phyloP scores from a whole-genome alignment of 257 asterid species.

The Linaria vulgaris region DNA sequence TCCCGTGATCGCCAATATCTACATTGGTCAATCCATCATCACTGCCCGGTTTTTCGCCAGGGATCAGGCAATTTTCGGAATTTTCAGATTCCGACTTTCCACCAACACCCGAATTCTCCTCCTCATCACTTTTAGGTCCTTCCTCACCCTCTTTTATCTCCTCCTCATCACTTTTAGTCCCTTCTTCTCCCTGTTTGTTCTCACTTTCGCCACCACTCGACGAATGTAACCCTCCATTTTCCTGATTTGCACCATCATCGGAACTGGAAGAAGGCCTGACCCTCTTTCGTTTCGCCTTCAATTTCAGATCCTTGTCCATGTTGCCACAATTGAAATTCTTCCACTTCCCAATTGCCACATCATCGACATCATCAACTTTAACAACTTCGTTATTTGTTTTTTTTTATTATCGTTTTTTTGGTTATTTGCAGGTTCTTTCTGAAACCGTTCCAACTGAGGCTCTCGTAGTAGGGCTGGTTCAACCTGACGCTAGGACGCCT shows the following conservation, averaged over 20 bases:
- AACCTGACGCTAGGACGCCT: conserved; percentile 53
- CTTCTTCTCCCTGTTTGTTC: not conserved
- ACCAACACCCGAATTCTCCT: conserved; percentile 24
- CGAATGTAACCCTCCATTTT: conserved; percentile 7
- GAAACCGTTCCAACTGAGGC: conserved; percentile 26
- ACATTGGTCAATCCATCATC: conserved; percentile 19
- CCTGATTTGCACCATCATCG: conserved; percentile 12
- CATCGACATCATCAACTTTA: conserved; percentile 31
- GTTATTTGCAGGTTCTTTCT: conserved; percentile 23
- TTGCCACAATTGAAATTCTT: conserved; percentile 22
- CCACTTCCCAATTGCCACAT: conserved; percentile 41
- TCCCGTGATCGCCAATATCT: no score
- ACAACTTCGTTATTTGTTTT: conserved; percentile 19
- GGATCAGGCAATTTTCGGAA: not conserved
- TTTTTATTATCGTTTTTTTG: conserved; percentile 26
- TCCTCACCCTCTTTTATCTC: not conserved
- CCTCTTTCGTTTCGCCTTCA: conserved; percentile 26
- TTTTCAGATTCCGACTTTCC: not conserved
- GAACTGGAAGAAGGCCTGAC: conserved; percentile 32
- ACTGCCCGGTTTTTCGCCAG: conserved; percentile 16
- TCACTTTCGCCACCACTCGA: conserved; percentile 22
- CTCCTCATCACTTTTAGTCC: not conserved
- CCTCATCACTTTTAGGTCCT: not conserved
- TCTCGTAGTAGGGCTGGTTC: conserved; percentile 42
- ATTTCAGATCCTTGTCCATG: conserved; percentile 29